phyloP scores from a whole-genome alignment of 2,329 filamentous ascomycete species.

The Colletotrichum cuscutae region DNA sequence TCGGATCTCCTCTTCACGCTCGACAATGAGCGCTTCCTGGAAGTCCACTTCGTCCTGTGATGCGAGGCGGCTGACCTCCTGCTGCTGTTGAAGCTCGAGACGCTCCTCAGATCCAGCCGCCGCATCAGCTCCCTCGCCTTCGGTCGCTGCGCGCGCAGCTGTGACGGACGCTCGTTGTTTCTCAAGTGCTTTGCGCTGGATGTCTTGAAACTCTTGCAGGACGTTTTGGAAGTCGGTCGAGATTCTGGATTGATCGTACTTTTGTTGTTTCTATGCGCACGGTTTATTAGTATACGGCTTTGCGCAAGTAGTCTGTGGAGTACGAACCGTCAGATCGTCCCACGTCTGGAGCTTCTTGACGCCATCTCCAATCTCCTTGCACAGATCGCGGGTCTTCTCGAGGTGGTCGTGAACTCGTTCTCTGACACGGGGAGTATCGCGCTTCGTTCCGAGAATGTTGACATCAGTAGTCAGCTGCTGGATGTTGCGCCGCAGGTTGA shows the following conservation, averaged over 20 bases:
- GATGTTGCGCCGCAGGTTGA: constrained; percentile 89
- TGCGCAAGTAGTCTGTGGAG: neutral
- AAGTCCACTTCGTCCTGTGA: constrained; percentile 97
- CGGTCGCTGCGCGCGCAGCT: constrained; percentile 83
- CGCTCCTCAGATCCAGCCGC: constrained; percentile 43
- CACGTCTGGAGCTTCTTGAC: constrained; percentile 91
- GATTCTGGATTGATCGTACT: constrained; percentile 95
- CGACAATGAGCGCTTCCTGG: constrained; percentile 93
- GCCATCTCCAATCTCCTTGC: constrained; percentile 92
- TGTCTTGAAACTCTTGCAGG: constrained; percentile 88
- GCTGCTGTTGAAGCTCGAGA: constrained; percentile 68
- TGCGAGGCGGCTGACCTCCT: constrained; percentile 84
- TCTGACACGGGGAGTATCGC: constrained; percentile 89
- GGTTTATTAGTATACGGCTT: neutral
- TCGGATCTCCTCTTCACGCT: constrained; percentile 95
- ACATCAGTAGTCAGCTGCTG: constrained; percentile 87
- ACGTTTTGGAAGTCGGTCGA: constrained; percentile 92
- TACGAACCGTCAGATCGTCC: constrained; percentile 82
- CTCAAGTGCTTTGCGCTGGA: constrained; percentile 91
- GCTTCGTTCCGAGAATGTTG: constrained; percentile 85
- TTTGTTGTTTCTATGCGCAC: constrained; percentile 80
- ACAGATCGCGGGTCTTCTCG: constrained; percentile 85
- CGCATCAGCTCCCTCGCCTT: constrained; percentile 51
- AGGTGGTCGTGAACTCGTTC: constrained; percentile 90
- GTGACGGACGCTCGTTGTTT: constrained; percentile 89